Base-by-base conservation (phyloP, 2,329 filamentous ascomycete species). In the Diplodia corticola region DNA sequence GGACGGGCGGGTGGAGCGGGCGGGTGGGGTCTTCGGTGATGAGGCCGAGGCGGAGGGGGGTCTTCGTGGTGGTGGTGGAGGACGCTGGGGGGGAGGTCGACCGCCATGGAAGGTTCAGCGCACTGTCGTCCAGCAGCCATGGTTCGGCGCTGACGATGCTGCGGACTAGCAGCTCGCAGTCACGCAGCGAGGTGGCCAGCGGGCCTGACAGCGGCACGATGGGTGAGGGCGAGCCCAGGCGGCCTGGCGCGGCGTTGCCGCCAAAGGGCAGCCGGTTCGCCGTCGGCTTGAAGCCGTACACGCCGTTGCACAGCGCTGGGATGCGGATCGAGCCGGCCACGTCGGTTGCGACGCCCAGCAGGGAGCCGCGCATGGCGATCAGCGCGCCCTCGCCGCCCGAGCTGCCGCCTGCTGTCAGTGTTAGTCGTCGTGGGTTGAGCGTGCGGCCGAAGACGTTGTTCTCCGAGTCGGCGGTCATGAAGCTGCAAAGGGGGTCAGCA, bases 281-380 rank as follows among this genome's bases (percentile, higher is more conserved):
- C 1, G 81, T 84, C 1, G 83, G 82, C 77, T 75, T 76, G 64
- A 76, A 64, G 3, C 75, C 75, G 48, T 72, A 76, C 3, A 75
- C 63, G n/a, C 74, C 74, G 59, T 78, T 77, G 78, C 93, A 93
- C 71, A 97, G 93, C 65, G 96, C 91, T 77, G 91, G 94, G 75
- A 97, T 95, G 71, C 89, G 87, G 73, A 96, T 89, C 64, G 77
- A 81, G 1, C 84, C 84, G 1, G 81, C 84, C 54, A 89, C 82
- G 74, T 90, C 88, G 0, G 88, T 89, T 0, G 86, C 87, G 13
- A 89, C 80, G 1, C 88, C 88, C 1, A 90, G 71, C 63, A 86
- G 79, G 35, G 80, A 84, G 0, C 87, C 87, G 30, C 82, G 80
- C 79, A 89, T 82, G 4, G 83, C 84, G 22, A 89, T 70, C 10